Percentiles rank a stretch among this genome's conserved stretches.
Conservation (phyloP, 805 yeast genomes). For the Jamesozyma jinghongensis region DNA sequence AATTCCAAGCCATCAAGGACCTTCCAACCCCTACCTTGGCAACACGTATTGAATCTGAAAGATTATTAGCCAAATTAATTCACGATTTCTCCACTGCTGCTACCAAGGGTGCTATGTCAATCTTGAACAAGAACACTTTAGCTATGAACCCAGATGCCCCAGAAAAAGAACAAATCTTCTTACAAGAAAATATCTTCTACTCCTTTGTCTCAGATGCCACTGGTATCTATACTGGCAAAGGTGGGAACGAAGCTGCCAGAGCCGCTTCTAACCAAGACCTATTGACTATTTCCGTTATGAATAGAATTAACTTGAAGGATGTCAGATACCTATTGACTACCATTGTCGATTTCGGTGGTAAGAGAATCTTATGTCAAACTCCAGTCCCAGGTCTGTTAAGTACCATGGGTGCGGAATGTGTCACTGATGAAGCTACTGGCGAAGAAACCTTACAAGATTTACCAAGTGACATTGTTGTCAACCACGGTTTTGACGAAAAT, state of each 20-base stretch:
- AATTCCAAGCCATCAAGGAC: constrained; percentile 74
- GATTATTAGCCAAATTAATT: constrained; percentile 57
- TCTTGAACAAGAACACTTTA: constrained; percentile 60
- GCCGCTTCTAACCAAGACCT: constrained; percentile 74
- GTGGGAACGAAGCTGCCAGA: constrained; percentile 82
- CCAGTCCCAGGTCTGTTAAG: constrained; percentile 78
- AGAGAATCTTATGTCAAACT: constrained; percentile 81
- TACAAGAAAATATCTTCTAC: constrained; percentile 80
- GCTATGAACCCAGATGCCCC: constrained; percentile 78
- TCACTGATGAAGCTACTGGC: constrained; percentile 35
- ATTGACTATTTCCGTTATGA: constrained; percentile 57
- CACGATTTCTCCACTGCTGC: constrained; percentile 73
- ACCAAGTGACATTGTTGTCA: constrained; percentile 40
- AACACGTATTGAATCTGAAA: constrained; percentile 69
- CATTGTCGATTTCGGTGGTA: constrained; percentile 86
- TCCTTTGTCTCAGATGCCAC: constrained; percentile 56
- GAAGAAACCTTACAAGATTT: constrained; percentile 33
- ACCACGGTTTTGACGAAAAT: constrained; percentile 68
- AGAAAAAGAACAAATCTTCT: constrained; percentile 51
- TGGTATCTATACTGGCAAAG: constrained; percentile 54
- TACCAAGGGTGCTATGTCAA: constrained; percentile 66
- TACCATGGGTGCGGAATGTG: constrained; percentile 32
- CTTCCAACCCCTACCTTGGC: constrained; percentile 49
- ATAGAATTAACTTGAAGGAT: constrained; percentile 53
- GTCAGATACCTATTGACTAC: constrained; percentile 69